Evolutionary conservation across 257 asterid species (phyloP).

Genomic region (Forsythia viridissima): DNA sequence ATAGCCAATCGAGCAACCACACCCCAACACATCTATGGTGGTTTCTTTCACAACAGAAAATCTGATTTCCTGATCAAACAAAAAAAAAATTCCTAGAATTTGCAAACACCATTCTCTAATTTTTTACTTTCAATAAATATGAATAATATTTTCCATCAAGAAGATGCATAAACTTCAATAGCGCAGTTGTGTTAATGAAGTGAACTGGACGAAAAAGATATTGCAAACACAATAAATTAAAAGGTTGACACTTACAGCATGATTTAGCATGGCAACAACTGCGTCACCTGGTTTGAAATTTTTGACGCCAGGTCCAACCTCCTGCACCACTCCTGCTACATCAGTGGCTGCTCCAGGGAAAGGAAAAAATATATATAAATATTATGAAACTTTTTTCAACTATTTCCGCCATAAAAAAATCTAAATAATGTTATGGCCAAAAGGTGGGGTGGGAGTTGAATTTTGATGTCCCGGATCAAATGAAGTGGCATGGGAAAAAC

Average conservation of each 20-base stretch:
- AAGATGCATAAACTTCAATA: background rate
- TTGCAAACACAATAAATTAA: background rate
- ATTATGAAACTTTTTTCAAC: background rate
- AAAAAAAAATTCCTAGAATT: no score
- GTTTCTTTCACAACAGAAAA: background rate
- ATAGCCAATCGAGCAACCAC: background rate
- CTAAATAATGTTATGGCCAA: background rate
- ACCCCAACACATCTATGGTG: no score
- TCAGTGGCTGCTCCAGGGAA: constrained; percentile 45
- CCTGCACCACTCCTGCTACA: constrained; percentile 68
- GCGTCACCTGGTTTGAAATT: constrained; percentile 59
- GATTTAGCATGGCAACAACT: constrained; percentile 47
- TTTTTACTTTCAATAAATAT: background rate
- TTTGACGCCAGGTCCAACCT: constrained; percentile 49
- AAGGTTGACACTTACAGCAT: constrained; percentile 33
- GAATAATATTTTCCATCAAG: background rate
- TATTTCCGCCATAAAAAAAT: background rate
- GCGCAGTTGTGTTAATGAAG: background rate
- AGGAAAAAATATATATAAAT: background rate
- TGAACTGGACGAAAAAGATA: background rate
- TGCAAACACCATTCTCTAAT: no score
- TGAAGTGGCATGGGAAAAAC: background rate
- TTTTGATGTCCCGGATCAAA: background rate
- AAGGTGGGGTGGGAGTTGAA: background rate
- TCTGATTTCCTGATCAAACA: background rate